Evolutionary conservation across 1,139 yeast species (phyloP).

Genomic region (Candida glucosophila): DNA sequence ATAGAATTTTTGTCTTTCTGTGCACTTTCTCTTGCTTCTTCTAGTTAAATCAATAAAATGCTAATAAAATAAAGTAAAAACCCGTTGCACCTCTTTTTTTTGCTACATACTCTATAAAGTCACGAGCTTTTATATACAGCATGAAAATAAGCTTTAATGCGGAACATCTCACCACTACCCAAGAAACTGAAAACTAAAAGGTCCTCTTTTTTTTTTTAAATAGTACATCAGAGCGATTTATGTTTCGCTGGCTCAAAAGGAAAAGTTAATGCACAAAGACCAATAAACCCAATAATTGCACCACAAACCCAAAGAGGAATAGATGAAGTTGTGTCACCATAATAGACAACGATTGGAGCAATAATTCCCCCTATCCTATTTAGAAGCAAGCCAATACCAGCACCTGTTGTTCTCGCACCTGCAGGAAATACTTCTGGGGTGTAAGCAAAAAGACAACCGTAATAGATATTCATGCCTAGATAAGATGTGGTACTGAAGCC

Average conservation of each 20-base stretch:
- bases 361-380: slow-evolving; percentile 40
- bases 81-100: too few species aligned
- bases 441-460: slow-evolving; percentile 47
- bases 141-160: too few species aligned
- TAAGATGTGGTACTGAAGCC: slow-evolving; percentile 46
- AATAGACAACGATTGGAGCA: slow-evolving; percentile 46
- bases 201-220: too few species aligned
- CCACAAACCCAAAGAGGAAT: slow-evolving; percentile 57
- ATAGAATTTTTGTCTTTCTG: too few species aligned
- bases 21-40: too few species aligned
- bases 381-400: slow-evolving; percentile 40
- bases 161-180: too few species aligned
- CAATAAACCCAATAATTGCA: slow-evolving; percentile 38
- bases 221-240: too few species aligned
- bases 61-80: too few species aligned
- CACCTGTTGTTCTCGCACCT: slow-evolving; percentile 47
- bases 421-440: slow-evolving; percentile 56
- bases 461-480: slow-evolving; percentile 43
- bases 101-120: too few species aligned
- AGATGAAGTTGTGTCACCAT: slow-evolving; percentile 31
- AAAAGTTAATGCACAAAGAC: slow-evolving; percentile 30
- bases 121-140: too few species aligned
- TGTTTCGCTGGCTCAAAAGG: slow-evolving; percentile 42
- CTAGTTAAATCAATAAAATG: too few species aligned
- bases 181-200: too few species aligned